Base-by-base conservation (phyloP, 2,329 filamentous ascomycete genomes). In the Xylariomycetidae sp. region DNA sequence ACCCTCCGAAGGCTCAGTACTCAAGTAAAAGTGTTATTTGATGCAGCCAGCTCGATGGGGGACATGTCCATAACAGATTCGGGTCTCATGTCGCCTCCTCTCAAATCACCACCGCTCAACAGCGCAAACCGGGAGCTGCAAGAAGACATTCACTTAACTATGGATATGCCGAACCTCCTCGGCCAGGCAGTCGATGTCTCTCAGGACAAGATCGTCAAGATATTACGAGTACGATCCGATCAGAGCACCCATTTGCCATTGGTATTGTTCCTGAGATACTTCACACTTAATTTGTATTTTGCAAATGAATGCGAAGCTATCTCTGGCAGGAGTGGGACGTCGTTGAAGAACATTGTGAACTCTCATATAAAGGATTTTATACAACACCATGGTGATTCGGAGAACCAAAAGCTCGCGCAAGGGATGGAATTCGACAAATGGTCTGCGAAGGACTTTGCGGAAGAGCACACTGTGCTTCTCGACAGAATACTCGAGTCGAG, bases 21-120 rank as follows among this genome's bases (percentile, higher is more conserved):
- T 1, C 90, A 97, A 56, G 85, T 92, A 35, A 98, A 98, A 58
- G 81, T 97, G 8, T 64, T 98, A n/a, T 70, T 98, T 8, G 92
- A 98, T 58, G 85, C 95, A 14, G 92, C 89, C 1, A 95, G 88
- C 56, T 82, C 78, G 10, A 71, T 85, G 32, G 69, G 74, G 11
- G 64, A 70, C 22, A 54, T 45, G 15, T 51, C 53, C 25, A 51
- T 51, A 37, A 46, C 38, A 44, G 60, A 46, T 2, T 48, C 54
- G 0, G 66, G 63, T 5, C 37, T 70, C 23, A 67, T 62, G 37
- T 74, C 72, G 6, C 70, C 71, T 2, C 43, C 65, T 2, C 37
- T 70, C 8, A 64, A 64, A 43, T 77, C 74, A 4, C 74, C 74
- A 0, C 51, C 54, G 9, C 58, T 74, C 3, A 62, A 69, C 25